Percentiles rank a stretch among this genome's conserved stretches.
Evolutionary conservation across 805 yeast genomes (phyloP).

Genomic region (Scheffersomyces coipomensis): DNA sequence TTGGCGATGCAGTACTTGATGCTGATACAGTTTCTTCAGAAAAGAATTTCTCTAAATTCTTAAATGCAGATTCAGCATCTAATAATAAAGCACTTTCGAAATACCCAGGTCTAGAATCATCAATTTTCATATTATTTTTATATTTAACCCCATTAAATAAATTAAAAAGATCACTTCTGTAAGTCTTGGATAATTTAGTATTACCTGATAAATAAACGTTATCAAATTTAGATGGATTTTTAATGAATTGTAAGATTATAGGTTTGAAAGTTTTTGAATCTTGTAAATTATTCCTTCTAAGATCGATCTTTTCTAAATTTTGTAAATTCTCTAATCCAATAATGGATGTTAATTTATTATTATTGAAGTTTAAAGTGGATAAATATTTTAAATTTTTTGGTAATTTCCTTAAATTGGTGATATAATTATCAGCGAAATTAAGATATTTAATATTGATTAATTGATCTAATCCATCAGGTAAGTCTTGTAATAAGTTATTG

Average conservation of each 20-base stretch:
- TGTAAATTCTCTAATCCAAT: constrained; percentile 44
- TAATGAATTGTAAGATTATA: constrained; percentile 31
- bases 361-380: constrained; percentile 49
- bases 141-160: constrained; percentile 53
- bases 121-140: constrained; percentile 48
- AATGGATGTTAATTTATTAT: constrained; percentile 42
- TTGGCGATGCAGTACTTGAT: neutral
- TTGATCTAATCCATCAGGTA: constrained; percentile 55
- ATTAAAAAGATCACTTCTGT: constrained; percentile 55
- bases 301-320: constrained; percentile 49
- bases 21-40: neutral
- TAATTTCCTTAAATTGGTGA: constrained; percentile 30
- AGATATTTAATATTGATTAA: constrained; percentile 47
- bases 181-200: constrained; percentile 42
- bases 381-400: constrained; percentile 34
- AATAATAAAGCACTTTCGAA: constrained; percentile 56
- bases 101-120: constrained; percentile 61
- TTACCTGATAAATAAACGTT: constrained; percentile 45
- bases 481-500: constrained; percentile 44
- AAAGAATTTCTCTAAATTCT: constrained; percentile 40
- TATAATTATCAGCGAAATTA: constrained; percentile 42
- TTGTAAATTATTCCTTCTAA: constrained; percentile 46
- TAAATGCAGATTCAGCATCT: constrained; percentile 47
- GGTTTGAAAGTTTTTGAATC: constrained; percentile 34
- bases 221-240: constrained; percentile 28